Evolutionary conservation across 2,329 filamentous ascomycete genomes (phyloP), one percentile per base, ranked within the genome.

Genomic region (Ustulina deusta): DNA sequence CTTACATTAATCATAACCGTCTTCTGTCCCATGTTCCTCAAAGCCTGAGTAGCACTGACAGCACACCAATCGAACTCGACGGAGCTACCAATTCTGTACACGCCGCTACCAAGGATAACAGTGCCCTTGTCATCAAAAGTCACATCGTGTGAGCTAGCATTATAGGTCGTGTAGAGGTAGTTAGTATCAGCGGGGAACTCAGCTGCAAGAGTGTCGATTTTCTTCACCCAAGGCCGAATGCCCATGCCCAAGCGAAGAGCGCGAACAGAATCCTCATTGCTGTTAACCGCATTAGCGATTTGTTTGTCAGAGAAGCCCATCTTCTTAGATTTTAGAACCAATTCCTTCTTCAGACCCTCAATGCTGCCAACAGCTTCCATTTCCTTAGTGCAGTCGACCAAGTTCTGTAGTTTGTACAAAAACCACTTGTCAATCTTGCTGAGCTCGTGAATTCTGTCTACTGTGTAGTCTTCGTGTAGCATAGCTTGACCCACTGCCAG

Each of bases 341-440:
- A 89, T 77, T 97, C 94, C 82, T 94, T 92, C 85, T 94, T 95
- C 70, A 99, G 83, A 63, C 90, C 92, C 76, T 92, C 90, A 54
- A 99, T 87, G 76, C 90, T 92, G 73, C 94, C 94, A 68, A 93
- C 89, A 36, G 91, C 89, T 83, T 97, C 89, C 70, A 99, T 89
- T 79, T 97, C 93, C 73, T 89, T 89, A 68, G 92, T 93, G 84
- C 92, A 94, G 81, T 98, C 89, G 60, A 97, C 96, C 76, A 99
- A 93, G 85, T 98, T 98, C 83, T 97, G 91, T 59, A 99, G 89
- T 88, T 99, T 98, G 89, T 97, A 89, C 75, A 99, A 84, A 87
- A 99, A 99, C 96, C 96, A 98, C 83, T 97, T 97, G 85, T 98
- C 96, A 76, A 99, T 99, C 87, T 97, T 97, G 83, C 92, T 97